Evolutionary conservation across 345 rosid species (phyloP).

Genomic region (Lepidium didymum): DNA sequence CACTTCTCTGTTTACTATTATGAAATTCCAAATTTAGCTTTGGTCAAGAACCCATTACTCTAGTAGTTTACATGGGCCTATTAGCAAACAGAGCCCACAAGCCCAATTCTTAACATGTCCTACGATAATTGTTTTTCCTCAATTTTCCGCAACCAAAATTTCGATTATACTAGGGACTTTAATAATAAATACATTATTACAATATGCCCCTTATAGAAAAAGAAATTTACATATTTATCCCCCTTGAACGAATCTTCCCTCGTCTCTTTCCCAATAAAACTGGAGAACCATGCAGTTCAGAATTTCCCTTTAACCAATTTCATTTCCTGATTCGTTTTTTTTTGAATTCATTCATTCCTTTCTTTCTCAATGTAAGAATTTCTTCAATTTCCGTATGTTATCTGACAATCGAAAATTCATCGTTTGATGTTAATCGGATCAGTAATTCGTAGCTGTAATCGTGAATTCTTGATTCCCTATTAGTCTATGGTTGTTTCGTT

Average conservation of each 20-base stretch:
- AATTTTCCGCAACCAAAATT: too few relatives aligned
- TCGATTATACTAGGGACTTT: background rate
- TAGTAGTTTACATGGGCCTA: background rate
- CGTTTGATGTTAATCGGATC: background rate
- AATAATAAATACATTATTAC: background rate
- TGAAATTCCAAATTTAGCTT: too few relatives aligned
- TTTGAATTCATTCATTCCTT: background rate
- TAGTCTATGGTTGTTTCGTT: background rate
- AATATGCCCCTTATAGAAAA: background rate
- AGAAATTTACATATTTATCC: background rate
- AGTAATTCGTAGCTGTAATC: background rate
- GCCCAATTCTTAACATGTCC: background rate
- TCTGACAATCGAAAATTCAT: background rate
- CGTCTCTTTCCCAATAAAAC: background rate
- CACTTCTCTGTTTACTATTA: too few relatives aligned
- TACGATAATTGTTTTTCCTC: too few relatives aligned
- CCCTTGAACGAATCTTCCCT: background rate
- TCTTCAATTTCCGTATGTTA: background rate
- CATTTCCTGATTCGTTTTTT: background rate
- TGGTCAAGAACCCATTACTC: background rate
- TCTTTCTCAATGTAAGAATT: constrained; percentile 4
- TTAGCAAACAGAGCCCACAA: background rate
- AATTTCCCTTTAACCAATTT: background rate
- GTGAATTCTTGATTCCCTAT: background rate
- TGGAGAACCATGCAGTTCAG: constrained; percentile 12